Percentiles rank a stretch among this genome's conserved stretches.
Evolutionary conservation across 768 basidiomycete genomes (phyloP).

Genomic region (Cantharellus cinnabarinus): DNA sequence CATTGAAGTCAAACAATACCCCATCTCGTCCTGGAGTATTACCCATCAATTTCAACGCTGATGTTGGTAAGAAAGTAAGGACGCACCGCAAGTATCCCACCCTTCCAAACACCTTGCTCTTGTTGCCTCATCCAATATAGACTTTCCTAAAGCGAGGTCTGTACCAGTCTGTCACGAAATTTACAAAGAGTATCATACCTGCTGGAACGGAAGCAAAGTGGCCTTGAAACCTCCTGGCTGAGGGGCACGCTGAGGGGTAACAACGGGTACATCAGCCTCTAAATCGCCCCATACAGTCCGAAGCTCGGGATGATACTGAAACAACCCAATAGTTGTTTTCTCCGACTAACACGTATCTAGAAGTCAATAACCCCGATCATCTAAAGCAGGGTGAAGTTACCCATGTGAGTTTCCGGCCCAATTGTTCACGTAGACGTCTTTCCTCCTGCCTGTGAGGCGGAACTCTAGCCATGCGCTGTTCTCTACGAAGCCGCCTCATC

Average conservation of each 20-base stretch:
- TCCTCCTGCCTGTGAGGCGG: conserved; percentile 16
- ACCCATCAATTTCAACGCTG: neutral
- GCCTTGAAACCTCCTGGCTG: conserved; percentile 75
- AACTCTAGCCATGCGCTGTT: neutral
- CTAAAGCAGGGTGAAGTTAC: conserved; percentile 21
- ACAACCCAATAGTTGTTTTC: conserved; percentile 39
- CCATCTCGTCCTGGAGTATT: conserved; percentile 60
- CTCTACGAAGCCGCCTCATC: conserved; percentile 5
- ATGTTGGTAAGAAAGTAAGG: neutral
- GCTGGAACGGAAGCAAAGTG: conserved; percentile 81
- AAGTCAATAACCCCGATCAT: conserved; percentile 8
- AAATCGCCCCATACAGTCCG: conserved; percentile 73
- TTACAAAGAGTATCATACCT: conserved; percentile 9
- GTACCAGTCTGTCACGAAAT: neutral
- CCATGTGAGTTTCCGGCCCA: conserved; percentile 58
- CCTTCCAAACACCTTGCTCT: conserved; percentile 69
- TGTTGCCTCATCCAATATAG: conserved; percentile 92
- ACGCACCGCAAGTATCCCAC: conserved; percentile 79
- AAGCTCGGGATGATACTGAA: conserved; percentile 37
- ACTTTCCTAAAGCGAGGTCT: conserved; percentile 32
- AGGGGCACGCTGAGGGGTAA: conserved; percentile 44
- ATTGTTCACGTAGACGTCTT: conserved; percentile 26
- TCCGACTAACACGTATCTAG: conserved; percentile 32
- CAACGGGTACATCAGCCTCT: conserved; percentile 35
- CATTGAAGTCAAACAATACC: conserved; percentile 26